phyloP scores from a whole-genome alignment of 768 basidiomycete species.

The Serendipita indica region DNA sequence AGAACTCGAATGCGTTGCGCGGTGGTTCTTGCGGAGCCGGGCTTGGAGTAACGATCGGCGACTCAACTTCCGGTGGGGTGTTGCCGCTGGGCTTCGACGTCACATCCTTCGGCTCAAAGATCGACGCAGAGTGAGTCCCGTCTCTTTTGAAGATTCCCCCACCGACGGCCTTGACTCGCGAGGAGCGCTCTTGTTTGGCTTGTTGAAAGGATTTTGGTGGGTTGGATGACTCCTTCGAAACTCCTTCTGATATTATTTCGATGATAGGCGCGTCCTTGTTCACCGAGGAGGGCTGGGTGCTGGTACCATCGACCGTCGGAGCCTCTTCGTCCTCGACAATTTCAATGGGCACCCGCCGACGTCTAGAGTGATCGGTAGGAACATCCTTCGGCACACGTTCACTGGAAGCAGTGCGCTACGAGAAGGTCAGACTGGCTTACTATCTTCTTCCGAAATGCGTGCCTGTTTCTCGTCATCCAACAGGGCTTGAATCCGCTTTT shows the following conservation, averaged over 20 bases:
- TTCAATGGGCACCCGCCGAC: constrained; percentile 15
- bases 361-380: background rate
- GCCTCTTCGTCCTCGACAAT: constrained; percentile 11
- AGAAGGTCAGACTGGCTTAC: background rate
- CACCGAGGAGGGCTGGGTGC: background rate
- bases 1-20: constrained; percentile 47
- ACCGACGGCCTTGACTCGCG: constrained; percentile 14
- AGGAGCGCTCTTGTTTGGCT: background rate
- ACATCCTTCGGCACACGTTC: background rate
- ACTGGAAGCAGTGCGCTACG: background rate
- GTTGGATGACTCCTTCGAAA: background rate
- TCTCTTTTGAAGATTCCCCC: constrained; percentile 11
- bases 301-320: background rate
- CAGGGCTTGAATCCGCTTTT: constrained; percentile 34
- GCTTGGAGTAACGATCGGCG: background rate
- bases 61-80: background rate
- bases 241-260: background rate
- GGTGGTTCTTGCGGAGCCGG: constrained; percentile 15
- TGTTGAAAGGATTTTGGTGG: background rate
- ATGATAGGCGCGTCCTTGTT: background rate
- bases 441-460: constrained; percentile 16
- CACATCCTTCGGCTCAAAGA: background rate
- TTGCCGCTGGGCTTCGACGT: constrained; percentile 2
- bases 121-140: background rate
- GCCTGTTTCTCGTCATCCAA: constrained; percentile 24